These are phyloP conservation scores for Xerocomellus amylosporus DNA, from an alignment of 768 basidiomycete species.

Conservation along the genomic window DNA sequence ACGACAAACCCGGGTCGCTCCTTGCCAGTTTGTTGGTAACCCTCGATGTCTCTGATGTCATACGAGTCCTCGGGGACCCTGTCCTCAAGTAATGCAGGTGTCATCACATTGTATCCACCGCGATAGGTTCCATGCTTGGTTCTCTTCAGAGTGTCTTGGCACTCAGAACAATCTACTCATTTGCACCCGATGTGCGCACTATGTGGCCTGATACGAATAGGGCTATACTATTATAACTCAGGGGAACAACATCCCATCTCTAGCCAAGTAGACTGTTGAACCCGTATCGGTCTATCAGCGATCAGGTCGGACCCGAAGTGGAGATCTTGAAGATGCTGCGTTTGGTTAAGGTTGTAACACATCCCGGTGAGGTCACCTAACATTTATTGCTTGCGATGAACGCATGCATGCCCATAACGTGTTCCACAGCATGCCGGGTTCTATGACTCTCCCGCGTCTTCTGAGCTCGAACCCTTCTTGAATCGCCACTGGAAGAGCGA, in stretches of 20 bases:
- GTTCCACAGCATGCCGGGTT: neutral
- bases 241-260: neutral
- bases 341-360: neutral
- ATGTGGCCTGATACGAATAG: slow-evolving; percentile 1
- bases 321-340: neutral
- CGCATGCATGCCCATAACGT: slow-evolving; percentile 1
- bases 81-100: neutral
- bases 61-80: neutral
- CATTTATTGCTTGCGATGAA: neutral
- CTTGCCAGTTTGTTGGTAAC: neutral
- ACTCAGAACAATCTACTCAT: neutral
- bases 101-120: neutral
- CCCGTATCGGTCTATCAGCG: slow-evolving; percentile 3
- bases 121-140: neutral
- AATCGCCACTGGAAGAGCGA: neutral
- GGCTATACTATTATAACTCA: neutral
- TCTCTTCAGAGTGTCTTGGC: neutral
- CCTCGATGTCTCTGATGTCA: neutral
- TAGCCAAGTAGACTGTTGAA: neutral
- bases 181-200: neutral
- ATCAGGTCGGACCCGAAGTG: slow-evolving; percentile 4
- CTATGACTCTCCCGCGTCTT: neutral
- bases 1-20: neutral
- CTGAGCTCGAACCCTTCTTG: neutral
- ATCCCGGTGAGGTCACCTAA: neutral